These are phyloP conservation scores for Furcasterigmium furcatum DNA, from an alignment of 2,329 filamentous ascomycete species.

Conservation along the genomic window DNA sequence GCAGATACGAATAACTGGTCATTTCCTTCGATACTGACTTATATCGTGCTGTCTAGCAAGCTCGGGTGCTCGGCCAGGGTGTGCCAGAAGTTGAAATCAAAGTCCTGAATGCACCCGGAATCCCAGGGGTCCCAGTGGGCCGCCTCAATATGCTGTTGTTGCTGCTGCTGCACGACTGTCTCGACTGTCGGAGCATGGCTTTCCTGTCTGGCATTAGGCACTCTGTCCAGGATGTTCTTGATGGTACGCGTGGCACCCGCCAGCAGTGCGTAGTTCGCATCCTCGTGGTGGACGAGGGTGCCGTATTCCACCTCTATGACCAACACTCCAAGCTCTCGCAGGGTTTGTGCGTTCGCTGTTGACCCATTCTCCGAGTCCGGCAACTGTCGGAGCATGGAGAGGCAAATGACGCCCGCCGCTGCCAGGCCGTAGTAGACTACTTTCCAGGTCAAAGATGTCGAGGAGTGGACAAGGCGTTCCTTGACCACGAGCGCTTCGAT, in stretches of 20 bases:
- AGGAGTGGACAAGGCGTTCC: slow-evolving; percentile 8
- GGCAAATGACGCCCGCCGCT: slow-evolving; percentile 13
- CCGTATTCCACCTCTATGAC: slow-evolving; percentile 14
- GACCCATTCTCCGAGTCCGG: slow-evolving; percentile 5
- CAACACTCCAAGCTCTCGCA: slow-evolving; percentile 13
- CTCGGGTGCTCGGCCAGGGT: neutral
- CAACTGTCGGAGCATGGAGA: slow-evolving; percentile 10
- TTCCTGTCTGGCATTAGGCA: neutral
- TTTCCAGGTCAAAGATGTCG: slow-evolving; percentile 10
- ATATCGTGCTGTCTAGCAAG: no score
- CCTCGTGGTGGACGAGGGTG: slow-evolving; percentile 11
- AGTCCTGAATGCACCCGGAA: neutral
- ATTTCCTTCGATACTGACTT: no score
- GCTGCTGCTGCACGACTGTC: neutral
- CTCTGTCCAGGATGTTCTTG: slow-evolving; percentile 5
- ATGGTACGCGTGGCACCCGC: slow-evolving; percentile 14
- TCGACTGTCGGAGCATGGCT: neutral
- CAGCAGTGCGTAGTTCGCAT: slow-evolving; percentile 16
- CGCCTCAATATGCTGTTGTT: no score
- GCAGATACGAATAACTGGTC: no score
- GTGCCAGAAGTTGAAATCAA: neutral
- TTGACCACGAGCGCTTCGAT: slow-evolving; percentile 9
- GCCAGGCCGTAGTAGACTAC: slow-evolving; percentile 14
- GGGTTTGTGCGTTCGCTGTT: slow-evolving; percentile 4
- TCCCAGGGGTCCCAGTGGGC: neutral